These are phyloP conservation scores for Carex parvula DNA, from an alignment of 176 grass and related monocot genomes.

Conservation along the genomic window DNA sequence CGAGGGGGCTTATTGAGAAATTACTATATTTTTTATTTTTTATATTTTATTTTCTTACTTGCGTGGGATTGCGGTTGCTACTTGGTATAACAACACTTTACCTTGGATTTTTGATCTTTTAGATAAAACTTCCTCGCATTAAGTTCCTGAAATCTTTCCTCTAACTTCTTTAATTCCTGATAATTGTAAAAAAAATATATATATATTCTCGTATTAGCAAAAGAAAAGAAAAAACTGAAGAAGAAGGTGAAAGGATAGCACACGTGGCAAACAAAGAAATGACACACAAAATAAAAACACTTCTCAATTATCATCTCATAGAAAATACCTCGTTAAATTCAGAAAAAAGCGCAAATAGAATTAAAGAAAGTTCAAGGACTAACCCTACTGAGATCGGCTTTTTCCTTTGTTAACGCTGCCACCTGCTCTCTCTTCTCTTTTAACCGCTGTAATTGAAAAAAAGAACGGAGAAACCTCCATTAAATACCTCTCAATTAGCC, in stretches of 20 bases:
- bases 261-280: slow-evolving; percentile 23
- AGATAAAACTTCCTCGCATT: slow-evolving; percentile 8
- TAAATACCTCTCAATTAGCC: neutral
- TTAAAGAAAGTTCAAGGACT: neutral
- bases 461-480: neutral
- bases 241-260: slow-evolving; percentile 7
- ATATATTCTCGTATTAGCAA: neutral
- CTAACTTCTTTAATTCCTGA: slow-evolving; percentile 18
- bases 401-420: slow-evolving; percentile 7
- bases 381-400: slow-evolving; percentile 5
- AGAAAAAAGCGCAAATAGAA: neutral
- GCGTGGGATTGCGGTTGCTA: neutral
- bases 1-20: neutral
- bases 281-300: neutral
- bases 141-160: slow-evolving; percentile 11
- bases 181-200: neutral
- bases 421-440: slow-evolving; percentile 22
- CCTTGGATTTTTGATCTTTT: slow-evolving; percentile 18
- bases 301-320: neutral
- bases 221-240: neutral
- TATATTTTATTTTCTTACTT: neutral
- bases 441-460: slow-evolving; percentile 8
- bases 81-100: slow-evolving; percentile 1
- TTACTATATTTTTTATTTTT: neutral
- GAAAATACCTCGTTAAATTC: slow-evolving; percentile 7